Base-by-base conservation (phyloP, 768 basidiomycete species). In the Phlebiopsis flavidoalba region DNA sequence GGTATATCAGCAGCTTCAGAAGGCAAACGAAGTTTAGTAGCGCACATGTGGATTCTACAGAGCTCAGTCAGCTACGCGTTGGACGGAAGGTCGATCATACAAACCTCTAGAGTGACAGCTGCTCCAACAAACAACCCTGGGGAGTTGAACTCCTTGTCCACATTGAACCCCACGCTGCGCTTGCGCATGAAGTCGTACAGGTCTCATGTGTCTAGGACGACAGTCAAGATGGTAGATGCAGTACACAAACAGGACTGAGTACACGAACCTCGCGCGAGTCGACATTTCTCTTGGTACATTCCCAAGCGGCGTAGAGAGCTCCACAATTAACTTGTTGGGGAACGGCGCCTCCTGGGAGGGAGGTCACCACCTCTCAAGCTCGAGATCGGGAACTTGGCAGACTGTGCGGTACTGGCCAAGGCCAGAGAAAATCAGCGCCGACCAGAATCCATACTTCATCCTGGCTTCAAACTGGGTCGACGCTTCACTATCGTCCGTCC, bases 51-150 rank as follows among this genome's bases (percentile, higher is more conserved):
- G 51, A n/a, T 65, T 51, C 67, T 68, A 45, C 46, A 26, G 22
- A 24, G 26, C 19, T 19, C 17, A 17, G 4, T n/a, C 10, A 53
- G 40, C 33, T 12, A 11, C 53, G 60, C 24, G 5, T 52, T 15
- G 4, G 14, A 26, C 50, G 21, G 10, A 15, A 24, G 14, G 21
- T 24, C 14, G 31, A 52, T 7, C 1, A 1, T 22, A 74, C 76
- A 63, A 58, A 80, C 81, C 40, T 71, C 67, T 37, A 88, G 65
- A 19, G 78, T 78, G 53, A 88, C 64, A 43, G 82, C 76, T 31
- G 82, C 86, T 5, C 87, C 87, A 31, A 83, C 72, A 66, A 89
- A 87, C 12, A 89, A 61, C 0, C 78, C 81, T 3, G 74, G 72
- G 0, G 77, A 65, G 57, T 85, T 75, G 72, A 78, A 89, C 63